Conservation (phyloP, 768 basidiomycete species). For the Panaeolus cyanescens region DNA sequence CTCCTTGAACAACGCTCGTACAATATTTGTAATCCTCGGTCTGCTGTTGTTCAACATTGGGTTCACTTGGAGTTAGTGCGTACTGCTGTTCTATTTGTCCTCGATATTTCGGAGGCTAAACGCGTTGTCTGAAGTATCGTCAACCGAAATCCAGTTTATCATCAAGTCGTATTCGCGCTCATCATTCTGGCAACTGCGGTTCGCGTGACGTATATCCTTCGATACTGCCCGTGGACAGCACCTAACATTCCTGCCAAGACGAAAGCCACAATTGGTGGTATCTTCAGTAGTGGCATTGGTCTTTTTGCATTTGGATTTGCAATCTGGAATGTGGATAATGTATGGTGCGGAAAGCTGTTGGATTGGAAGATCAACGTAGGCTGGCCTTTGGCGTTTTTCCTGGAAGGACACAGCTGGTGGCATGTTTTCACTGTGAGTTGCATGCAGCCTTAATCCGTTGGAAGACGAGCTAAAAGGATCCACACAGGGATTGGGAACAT, state of each 20-base stretch:
- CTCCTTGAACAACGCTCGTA: slow-evolving; percentile 33
- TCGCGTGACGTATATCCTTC: slow-evolving; percentile 56
- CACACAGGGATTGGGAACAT: slow-evolving; percentile 47
- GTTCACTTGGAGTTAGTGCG: slow-evolving; percentile 79
- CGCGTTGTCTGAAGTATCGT: slow-evolving; percentile 46
- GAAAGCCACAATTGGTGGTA: slow-evolving; percentile 38
- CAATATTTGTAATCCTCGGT: slow-evolving; percentile 37
- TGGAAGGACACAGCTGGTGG: slow-evolving; percentile 81
- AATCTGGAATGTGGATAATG: slow-evolving; percentile 82
- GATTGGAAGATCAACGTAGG: slow-evolving; percentile 55
- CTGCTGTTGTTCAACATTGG: slow-evolving; percentile 52
- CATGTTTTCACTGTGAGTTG: slow-evolving; percentile 61
- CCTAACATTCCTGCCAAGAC: slow-evolving; percentile 42
- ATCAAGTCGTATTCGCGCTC: slow-evolving; percentile 71
- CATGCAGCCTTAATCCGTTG: background rate
- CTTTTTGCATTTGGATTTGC: slow-evolving; percentile 67
- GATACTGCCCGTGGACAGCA: slow-evolving; percentile 31
- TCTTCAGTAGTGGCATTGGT: slow-evolving; percentile 55
- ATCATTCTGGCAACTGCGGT: slow-evolving; percentile 51
- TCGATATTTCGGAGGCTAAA: slow-evolving; percentile 4
- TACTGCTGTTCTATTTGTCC: slow-evolving; percentile 11
- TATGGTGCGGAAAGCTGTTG: slow-evolving; percentile 65
- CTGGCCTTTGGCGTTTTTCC: slow-evolving; percentile 66
- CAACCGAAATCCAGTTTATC: slow-evolving; percentile 78
- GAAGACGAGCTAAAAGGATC: background rate